Base-by-base conservation (phyloP, 2,329 filamentous ascomycete species). In the Sphaerulina populicola region DNA sequence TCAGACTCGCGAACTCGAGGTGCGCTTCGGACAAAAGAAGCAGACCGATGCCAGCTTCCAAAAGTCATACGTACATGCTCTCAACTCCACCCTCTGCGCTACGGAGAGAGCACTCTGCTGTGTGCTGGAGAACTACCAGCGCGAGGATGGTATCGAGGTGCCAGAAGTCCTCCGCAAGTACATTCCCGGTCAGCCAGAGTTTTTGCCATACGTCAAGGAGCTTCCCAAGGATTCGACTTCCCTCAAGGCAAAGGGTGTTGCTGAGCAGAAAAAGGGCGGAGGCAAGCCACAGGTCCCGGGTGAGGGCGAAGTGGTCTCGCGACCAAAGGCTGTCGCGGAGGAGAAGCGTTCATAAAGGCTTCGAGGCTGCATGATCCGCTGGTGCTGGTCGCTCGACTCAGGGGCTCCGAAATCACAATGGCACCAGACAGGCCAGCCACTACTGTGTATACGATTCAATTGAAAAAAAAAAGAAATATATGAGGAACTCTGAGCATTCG, bases 51-150 rank as follows among this genome's bases (percentile, higher is more conserved):
- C 69, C n/a, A 67, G 67, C 59, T 77, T 79, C 52, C 85, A 85
- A 70, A 98, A 97, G 80, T 85, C 88, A 60, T 98, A 96, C 67
- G 90, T 94, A 35, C 93, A 98, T 71, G 88, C 86, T 37, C 76
- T 96, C 55, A 96, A 96, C 73, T 86, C 86, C 56, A 95, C 86
- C 15, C 76, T 96, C 36, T 91, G 86, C 69, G 91, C 91, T 14
- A 96, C 91, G 1, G 90, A 94, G 67, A 80, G 91, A 67, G 88
- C 91, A 0, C 77, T 97, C 44, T 97, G 93, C 77, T 96, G 91
- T 68, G 77, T 98, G 39, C 79, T 98, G 36, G 93, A 98, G 73
- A 98, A 97, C 73, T 97, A 91, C 71, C 93, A 98, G 75, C 93
- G 84, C 0, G 83, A 89, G 64, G 86, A 91, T 60, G 88, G 88